A percentile compares a stretch with the other conserved stretches of the same genome.
These are phyloP conservation scores for Diplodia scrobiculata DNA, from an alignment of 2,329 filamentous ascomycete species.

Conservation along the genomic window DNA sequence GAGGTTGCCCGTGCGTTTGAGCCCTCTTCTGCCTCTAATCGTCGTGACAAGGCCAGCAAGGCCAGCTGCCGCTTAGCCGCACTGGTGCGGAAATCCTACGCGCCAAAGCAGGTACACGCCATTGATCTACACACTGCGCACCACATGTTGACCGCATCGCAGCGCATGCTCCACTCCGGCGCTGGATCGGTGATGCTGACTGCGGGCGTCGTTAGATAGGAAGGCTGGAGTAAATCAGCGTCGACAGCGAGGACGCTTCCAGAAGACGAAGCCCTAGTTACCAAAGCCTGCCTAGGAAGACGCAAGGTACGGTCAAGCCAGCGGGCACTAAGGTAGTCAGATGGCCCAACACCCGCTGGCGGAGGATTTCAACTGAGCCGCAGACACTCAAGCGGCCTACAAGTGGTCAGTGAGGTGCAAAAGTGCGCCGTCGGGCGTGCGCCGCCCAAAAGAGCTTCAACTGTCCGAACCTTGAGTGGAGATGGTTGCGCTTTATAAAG, in stretches of 20 bases:
- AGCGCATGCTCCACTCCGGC: neutral
- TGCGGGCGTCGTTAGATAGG: neutral
- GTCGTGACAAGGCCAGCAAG: neutral
- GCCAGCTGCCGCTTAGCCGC: conserved; percentile 4
- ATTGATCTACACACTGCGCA: neutral
- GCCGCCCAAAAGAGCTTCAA: neutral
- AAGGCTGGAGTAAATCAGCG: neutral
- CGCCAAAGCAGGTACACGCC: neutral
- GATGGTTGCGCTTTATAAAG: neutral
- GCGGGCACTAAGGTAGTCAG: neutral
- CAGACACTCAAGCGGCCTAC: neutral
- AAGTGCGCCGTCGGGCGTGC: neutral
- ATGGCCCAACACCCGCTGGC: neutral
- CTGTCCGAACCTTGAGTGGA: no score
- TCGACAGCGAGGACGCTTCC: neutral
- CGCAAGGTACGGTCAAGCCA: neutral
- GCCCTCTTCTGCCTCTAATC: neutral
- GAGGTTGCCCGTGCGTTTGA: neutral
- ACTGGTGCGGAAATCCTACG: neutral
- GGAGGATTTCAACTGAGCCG: neutral
- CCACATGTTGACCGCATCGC: neutral
- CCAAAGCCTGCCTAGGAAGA: neutral
- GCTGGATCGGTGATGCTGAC: neutral
- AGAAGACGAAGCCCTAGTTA: neutral
- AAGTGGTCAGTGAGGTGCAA: neutral